Evolutionary conservation across 2,329 filamentous ascomycete species (phyloP).

Genomic region (Dendrostoma leiphaemia): DNA sequence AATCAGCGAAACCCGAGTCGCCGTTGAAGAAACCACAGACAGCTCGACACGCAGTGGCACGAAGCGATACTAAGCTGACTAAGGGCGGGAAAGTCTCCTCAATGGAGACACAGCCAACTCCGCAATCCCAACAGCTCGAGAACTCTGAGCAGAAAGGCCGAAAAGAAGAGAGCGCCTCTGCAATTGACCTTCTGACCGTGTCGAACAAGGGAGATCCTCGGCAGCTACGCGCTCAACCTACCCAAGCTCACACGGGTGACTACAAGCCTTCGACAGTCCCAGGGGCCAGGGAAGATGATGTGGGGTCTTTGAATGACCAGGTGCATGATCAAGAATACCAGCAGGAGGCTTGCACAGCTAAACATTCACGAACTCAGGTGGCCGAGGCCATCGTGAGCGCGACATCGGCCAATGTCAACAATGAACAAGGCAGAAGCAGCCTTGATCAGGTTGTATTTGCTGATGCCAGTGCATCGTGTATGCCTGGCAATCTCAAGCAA

Average conservation of each 20-base stretch:
- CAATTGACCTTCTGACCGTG: no score
- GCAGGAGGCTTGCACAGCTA: not conserved
- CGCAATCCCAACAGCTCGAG: no score
- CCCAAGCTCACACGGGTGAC: not conserved
- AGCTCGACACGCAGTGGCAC: no score
- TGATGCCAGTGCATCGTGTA: not conserved
- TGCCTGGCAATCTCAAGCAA: not conserved
- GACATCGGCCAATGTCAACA: not conserved
- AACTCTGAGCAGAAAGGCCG: no score
- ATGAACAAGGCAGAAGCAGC: no score
- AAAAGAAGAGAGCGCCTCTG: no score
- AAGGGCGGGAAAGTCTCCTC: no score
- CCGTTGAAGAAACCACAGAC: no score
- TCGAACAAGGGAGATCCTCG: not conserved
- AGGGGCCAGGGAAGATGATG: not conserved
- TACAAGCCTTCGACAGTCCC: not conserved
- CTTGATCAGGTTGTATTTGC: not conserved
- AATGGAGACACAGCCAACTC: no score
- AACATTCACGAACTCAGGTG: not conserved
- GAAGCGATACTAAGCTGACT: no score
- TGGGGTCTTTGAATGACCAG: no score
- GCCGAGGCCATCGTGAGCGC: no score
- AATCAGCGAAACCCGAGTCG: not conserved
- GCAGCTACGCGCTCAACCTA: not conserved
- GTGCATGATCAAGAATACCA: not conserved